Percentiles rank a stretch among this genome's conserved stretches.
These are phyloP conservation scores for Syzygium oleosum DNA, from an alignment of 345 rosid species.

Conservation along the genomic window DNA sequence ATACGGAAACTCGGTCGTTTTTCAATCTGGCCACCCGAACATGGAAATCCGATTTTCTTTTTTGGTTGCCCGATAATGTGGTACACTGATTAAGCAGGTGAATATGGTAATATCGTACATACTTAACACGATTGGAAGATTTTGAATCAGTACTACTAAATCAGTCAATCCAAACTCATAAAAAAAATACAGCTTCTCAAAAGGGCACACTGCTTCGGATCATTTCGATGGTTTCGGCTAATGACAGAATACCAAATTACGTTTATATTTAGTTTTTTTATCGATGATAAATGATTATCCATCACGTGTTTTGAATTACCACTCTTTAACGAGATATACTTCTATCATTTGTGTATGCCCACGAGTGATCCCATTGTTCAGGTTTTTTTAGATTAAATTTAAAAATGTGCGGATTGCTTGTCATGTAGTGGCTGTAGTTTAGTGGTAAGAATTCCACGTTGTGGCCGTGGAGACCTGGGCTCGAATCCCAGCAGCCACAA, in stretches of 20 bases:
- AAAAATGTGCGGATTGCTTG: rapidly evolving
- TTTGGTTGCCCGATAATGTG: not conserved
- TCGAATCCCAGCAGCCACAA: slow-evolving; percentile 89
- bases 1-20: not conserved
- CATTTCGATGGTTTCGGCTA: not conserved
- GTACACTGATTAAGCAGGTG: not conserved
- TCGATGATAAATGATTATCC: not conserved
- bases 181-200: not conserved
- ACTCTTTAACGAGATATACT: not conserved
- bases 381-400: rapidly evolving
- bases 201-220: not conserved
- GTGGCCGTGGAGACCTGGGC: slow-evolving; percentile 93
- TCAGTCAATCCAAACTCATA: not conserved
- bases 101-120: not conserved
- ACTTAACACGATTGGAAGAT: not conserved
- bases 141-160: not conserved
- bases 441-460: slow-evolving; percentile 79
- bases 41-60: not conserved
- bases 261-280: not conserved
- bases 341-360: not conserved
- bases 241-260: not conserved
- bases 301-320: no score
- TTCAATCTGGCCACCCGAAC: not conserved
- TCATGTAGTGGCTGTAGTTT: slow-evolving; percentile 49
- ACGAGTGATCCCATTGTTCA: not conserved